Conservation (phyloP, 1,139 yeast genomes). For the Protomyces arabidopsidicola region DNA sequence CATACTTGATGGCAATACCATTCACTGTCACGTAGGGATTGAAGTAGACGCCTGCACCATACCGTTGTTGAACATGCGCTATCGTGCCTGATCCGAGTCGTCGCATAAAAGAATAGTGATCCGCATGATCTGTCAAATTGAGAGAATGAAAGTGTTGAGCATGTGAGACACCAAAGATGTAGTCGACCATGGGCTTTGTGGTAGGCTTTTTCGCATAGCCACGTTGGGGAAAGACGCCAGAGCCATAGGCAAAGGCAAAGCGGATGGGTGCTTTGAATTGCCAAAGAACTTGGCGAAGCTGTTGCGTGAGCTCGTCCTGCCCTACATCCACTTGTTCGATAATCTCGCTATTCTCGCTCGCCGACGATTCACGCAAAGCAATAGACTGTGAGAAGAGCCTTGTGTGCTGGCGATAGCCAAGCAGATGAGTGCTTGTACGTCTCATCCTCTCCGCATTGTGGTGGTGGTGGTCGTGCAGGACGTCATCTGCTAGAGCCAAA, state of each 20-base stretch:
- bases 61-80: slow-evolving; percentile 52
- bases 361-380: too few species aligned
- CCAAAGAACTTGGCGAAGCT: slow-evolving; percentile 50
- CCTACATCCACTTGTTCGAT: slow-evolving; percentile 35
- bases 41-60: slow-evolving; percentile 92
- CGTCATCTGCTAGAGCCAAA: too few species aligned
- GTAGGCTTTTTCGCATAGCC: slow-evolving; percentile 32
- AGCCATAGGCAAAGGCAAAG: slow-evolving; percentile 88
- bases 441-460: not conserved
- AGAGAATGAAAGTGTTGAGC: slow-evolving; percentile 68
- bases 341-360: too few species aligned
- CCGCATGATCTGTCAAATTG: slow-evolving; percentile 60
- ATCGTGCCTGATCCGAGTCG: slow-evolving; percentile 58
- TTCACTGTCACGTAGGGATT: slow-evolving; percentile 76
- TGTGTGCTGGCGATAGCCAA: too few species aligned
- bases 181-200: slow-evolving; percentile 66
- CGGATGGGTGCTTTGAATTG: slow-evolving; percentile 64
- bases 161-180: slow-evolving; percentile 77
- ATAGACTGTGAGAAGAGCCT: too few species aligned
- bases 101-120: slow-evolving; percentile 70
- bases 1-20: slow-evolving; percentile 68
- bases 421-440: not conserved
- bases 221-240: slow-evolving; percentile 83
- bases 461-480: not conserved
- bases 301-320: slow-evolving; percentile 42